Percentiles rank a stretch among this genome's conserved stretches.
Conservation (phyloP, 2,329 filamentous ascomycete species). For the Sporothrix euskadiensis region DNA sequence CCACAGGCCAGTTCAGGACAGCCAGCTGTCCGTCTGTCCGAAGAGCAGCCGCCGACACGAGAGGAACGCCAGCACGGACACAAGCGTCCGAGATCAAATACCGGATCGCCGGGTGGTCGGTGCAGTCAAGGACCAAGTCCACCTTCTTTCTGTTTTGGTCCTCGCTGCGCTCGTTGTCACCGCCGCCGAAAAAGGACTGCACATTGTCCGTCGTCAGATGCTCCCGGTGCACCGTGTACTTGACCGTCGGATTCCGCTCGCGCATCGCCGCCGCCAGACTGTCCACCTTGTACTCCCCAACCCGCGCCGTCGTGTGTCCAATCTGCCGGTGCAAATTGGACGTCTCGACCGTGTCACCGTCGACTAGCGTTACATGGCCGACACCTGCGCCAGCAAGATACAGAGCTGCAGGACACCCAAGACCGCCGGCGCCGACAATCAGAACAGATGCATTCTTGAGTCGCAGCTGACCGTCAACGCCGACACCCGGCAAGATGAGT, state of each 20-base stretch:
- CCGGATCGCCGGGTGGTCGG: slow-evolving; percentile 85
- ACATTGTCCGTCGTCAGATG: slow-evolving; percentile 72
- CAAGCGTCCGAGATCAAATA: slow-evolving; percentile 92
- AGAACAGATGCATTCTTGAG: slow-evolving; percentile 71
- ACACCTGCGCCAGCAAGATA: slow-evolving; percentile 90
- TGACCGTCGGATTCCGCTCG: slow-evolving; percentile 69
- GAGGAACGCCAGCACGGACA: slow-evolving; percentile 72
- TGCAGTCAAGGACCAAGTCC: slow-evolving; percentile 81
- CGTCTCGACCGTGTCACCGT: slow-evolving; percentile 82
- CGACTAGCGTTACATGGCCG: slow-evolving; percentile 78
- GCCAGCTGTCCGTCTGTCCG: slow-evolving; percentile 88
- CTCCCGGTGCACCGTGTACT: slow-evolving; percentile 61
- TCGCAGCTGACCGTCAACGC: slow-evolving; percentile 73
- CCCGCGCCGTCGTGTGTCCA: slow-evolving; percentile 68
- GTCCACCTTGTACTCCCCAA: slow-evolving; percentile 78
- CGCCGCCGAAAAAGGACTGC: slow-evolving; percentile 57
- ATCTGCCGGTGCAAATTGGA: slow-evolving; percentile 95
- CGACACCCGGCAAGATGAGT: slow-evolving; percentile 82
- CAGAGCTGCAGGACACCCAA: slow-evolving; percentile 89
- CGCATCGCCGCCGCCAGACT: slow-evolving; percentile 66
- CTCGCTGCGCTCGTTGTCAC: neutral
- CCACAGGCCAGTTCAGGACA: slow-evolving; percentile 78
- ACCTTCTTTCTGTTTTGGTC: neutral
- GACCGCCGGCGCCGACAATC: slow-evolving; percentile 81
- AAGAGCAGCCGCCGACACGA: slow-evolving; percentile 87